Percentiles rank a stretch among this genome's conserved stretches.
These are phyloP conservation scores for Dothideomycetidae sp. DNA, from an alignment of 2,329 filamentous ascomycete species.

Conservation along the genomic window DNA sequence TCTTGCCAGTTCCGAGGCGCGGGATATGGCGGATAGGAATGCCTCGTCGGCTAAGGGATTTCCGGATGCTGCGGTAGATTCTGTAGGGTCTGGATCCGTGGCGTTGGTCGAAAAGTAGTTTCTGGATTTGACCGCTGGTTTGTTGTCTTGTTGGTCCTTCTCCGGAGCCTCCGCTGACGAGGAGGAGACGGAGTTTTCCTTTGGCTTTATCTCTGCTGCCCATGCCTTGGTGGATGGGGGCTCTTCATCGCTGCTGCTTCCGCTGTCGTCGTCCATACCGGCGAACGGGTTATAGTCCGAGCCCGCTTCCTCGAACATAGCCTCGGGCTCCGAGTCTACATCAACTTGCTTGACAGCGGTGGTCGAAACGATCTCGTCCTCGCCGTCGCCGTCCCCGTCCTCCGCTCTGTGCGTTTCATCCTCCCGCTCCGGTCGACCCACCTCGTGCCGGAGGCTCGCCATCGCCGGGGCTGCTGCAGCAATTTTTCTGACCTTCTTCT, in stretches of 20 bases:
- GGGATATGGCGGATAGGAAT: conserved; percentile 71
- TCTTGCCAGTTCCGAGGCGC: conserved; percentile 43
- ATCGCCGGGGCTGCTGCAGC: conserved; percentile 14
- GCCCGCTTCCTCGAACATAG: conserved; percentile 49
- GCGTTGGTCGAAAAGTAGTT: conserved; percentile 25
- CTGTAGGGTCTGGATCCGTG: conserved; percentile 10
- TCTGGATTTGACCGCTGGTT: conserved; percentile 10
- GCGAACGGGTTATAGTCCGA: conserved; percentile 47
- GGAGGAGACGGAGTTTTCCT: conserved; percentile 4
- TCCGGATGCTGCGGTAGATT: conserved; percentile 11
- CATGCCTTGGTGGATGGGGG: conserved; percentile 5
- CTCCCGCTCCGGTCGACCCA: not conserved
- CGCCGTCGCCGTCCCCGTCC: conserved; percentile 20
- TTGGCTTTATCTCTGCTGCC: conserved; percentile 6
- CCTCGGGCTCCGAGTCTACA: conserved; percentile 30
- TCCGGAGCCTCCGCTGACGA: conserved; percentile 1
- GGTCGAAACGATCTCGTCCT: conserved; percentile 31
- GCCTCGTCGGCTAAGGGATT: conserved; percentile 51
- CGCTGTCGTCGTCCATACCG: conserved; percentile 33
- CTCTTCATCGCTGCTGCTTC: conserved; percentile 19
- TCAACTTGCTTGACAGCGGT: conserved; percentile 17
- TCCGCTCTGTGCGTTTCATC: too few species aligned
- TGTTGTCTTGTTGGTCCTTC: conserved; percentile 11
- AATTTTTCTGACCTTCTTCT: conserved; percentile 45
- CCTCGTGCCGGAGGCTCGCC: too few species aligned